Base-by-base conservation (phyloP, 2,329 filamentous ascomycete genomes). In the Endothia cerciana region DNA sequence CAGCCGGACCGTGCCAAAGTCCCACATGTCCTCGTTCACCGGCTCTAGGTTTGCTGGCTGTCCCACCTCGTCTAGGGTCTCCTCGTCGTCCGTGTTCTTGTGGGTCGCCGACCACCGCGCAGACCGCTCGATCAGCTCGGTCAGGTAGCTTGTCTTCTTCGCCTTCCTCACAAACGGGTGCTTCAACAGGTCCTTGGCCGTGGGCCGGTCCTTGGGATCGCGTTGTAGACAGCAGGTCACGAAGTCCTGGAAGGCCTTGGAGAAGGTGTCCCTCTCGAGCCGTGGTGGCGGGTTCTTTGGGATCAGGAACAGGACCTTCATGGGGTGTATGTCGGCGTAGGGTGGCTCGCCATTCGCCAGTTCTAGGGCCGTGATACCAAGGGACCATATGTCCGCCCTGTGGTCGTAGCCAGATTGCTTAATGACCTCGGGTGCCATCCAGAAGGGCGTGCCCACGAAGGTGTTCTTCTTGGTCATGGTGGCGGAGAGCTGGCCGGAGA, bases 391-490 rank as follows among this genome's bases (percentile, higher is more conserved):
- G 75, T 98, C 94, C 55, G 94, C 94, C 80, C 97, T 97, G 80
- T 97, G 93, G 77, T 97, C 94, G 81, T 98, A 97, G 59, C 94
- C 94, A 65, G 93, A 97, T 77, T 99, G 94, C 80, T 97, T 97
- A 78, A 99, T 99, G 64, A 98, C 94, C 79, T 99, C 94, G 13
- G 94, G 94, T 2, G 95, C 94, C 94, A 99, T 99, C 95, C 95
- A 99, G 77, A 98, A 99, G 1, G 95, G 94, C 0, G 94, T 98
- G 41, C 95, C 95, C 40, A 99, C 94, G 77, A 98, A 99, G 0
- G 94, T 98, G 76, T 98, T 98, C 82, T 98, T 98, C 84, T 98
- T 98, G 69, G 94, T 97, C 94, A 98, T 98, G 60, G 94, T 99
- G 7, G 94, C 94, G 11, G 94, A 96, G 28, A 98, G 85, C 79